Evolutionary conservation across 2,329 filamentous ascomycete genomes (phyloP).

Genomic region (Penicillium sp.): DNA sequence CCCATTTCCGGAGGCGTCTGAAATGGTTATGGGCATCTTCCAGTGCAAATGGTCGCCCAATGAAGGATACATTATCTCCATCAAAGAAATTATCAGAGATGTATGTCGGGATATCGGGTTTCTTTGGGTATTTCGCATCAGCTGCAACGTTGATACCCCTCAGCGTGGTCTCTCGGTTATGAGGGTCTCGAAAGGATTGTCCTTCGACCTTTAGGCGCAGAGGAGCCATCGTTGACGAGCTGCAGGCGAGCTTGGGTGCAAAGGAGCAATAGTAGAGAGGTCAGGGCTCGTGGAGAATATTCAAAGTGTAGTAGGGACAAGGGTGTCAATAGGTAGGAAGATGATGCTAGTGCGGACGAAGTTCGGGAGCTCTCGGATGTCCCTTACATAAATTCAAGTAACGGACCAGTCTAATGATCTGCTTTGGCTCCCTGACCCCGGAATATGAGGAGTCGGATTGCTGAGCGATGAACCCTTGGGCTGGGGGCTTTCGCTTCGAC

Average conservation of each 20-base stretch:
- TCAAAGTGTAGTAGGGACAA: neutral
- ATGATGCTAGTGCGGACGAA: neutral
- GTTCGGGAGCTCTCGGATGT: neutral
- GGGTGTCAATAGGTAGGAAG: neutral
- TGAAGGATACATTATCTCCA: conserved; percentile 85
- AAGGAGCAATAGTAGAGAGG: neutral
- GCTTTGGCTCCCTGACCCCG: neutral
- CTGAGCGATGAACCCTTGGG: neutral
- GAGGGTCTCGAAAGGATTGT: conserved; percentile 72
- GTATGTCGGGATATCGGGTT: conserved; percentile 78
- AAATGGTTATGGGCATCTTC: conserved; percentile 85
- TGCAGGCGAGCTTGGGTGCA: neutral
- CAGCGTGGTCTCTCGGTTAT: conserved; percentile 80
- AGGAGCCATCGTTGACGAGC: conserved; percentile 57
- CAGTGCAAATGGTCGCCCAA: conserved; percentile 75
- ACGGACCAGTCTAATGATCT: neutral
- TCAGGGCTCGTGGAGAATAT: too few species aligned
- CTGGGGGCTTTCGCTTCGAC: neutral
- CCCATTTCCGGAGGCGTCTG: conserved; percentile 76
- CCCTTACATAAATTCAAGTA: neutral
- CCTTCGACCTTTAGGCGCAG: conserved; percentile 81
- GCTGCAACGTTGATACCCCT: conserved; percentile 92
- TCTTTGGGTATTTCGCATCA: conserved; percentile 83
- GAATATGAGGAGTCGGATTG: neutral
- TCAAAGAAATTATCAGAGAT: conserved; percentile 78